Percentiles rank a stretch among this genome's conserved stretches.
Conservation (phyloP, 2,329 filamentous ascomycete genomes). For the Sclerotinia spermophila region DNA sequence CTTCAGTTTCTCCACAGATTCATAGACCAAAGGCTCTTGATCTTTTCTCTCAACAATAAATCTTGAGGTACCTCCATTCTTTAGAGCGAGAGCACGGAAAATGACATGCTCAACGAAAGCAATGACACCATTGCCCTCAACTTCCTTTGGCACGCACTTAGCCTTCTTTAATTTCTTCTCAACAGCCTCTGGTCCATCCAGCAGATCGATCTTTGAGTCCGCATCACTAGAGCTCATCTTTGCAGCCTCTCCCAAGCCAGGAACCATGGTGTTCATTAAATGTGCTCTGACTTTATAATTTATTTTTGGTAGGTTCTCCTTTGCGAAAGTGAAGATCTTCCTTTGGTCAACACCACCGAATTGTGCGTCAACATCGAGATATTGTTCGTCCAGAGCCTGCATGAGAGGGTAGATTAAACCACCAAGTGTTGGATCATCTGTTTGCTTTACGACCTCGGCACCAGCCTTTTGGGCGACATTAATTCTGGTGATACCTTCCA, state of each 20-base stretch:
- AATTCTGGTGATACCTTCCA: slow-evolving; percentile 45
- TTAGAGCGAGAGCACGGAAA: slow-evolving; percentile 67
- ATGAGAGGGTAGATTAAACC: slow-evolving; percentile 81
- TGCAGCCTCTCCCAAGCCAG: slow-evolving; percentile 71
- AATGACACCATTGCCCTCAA: slow-evolving; percentile 59
- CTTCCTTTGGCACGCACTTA: slow-evolving; percentile 18
- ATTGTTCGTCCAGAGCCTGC: slow-evolving; percentile 43
- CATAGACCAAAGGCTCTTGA: slow-evolving; percentile 15
- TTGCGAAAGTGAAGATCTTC: slow-evolving; percentile 83
- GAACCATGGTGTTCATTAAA: slow-evolving; percentile 84
- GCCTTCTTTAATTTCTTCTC: slow-evolving; percentile 19
- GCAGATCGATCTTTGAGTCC: slow-evolving; percentile 20
- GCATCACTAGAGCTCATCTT: slow-evolving; percentile 80
- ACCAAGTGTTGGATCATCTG: slow-evolving; percentile 67
- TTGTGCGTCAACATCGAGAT: slow-evolving; percentile 83
- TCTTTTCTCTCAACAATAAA: slow-evolving; percentile 45
- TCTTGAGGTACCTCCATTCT: slow-evolving; percentile 46
- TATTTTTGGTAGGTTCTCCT: slow-evolving; percentile 79
- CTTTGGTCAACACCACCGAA: slow-evolving; percentile 85
- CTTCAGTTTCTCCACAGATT: slow-evolving; percentile 12
- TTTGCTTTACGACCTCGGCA: slow-evolving; percentile 80
- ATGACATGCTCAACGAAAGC: slow-evolving; percentile 74
- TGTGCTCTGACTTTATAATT: slow-evolving; percentile 73
- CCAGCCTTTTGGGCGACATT: slow-evolving; percentile 75
- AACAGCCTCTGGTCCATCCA: slow-evolving; percentile 13